Evolutionary conservation across 306 rosid species (phyloP), one percentile per base, ranked within the genome.

Genomic region (Vachellia collinsii): DNA sequence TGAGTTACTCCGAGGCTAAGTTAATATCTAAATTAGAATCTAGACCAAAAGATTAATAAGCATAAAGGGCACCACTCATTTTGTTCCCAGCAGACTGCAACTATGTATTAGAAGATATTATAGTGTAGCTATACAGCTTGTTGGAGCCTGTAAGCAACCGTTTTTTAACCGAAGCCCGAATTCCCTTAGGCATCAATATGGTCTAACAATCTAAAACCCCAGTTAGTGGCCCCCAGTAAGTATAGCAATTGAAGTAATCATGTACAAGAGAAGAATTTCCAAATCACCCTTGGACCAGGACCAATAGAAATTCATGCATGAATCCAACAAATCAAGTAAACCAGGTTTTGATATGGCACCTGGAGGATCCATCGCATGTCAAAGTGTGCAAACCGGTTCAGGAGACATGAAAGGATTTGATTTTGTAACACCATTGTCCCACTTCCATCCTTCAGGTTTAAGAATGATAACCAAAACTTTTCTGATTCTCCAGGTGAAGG

Each of bases 81-180:
- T 16, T 54, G 29, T 56, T 56, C 36, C 41, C 39, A 54, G 43
- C 42, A 79, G 39, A 78, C 74, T 70, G 75, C 37, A 20, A 58
- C 81, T 46, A 61, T 72, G 86, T 74, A 87, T 80, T 76, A 75
- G 61, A 62, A 81, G 80, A 65, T 62, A 81, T 72, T 77, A 46
- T 71, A 86, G 70, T 82, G 92, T 82, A 62, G 72, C 88, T 90
- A 80, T 92, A 89, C 92, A 88, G 71, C 82, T 83, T 82, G 78
- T 77, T 41, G 83, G 81, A 20, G 39, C 67, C 16, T 11, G 67
- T 61, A 25, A 22, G 17, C 39, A 23, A 61, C 65, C 36, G 10
- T 9, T n/a, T n/a, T n/a, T n/a, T n/a, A n/a, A 48, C 6, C 3
- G 22, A 19, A 6, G 11, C 79, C 73, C 34, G 5, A 56, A 38